Evolutionary conservation across 306 rosid species (phyloP).

Genomic region (Rosa rugosa): DNA sequence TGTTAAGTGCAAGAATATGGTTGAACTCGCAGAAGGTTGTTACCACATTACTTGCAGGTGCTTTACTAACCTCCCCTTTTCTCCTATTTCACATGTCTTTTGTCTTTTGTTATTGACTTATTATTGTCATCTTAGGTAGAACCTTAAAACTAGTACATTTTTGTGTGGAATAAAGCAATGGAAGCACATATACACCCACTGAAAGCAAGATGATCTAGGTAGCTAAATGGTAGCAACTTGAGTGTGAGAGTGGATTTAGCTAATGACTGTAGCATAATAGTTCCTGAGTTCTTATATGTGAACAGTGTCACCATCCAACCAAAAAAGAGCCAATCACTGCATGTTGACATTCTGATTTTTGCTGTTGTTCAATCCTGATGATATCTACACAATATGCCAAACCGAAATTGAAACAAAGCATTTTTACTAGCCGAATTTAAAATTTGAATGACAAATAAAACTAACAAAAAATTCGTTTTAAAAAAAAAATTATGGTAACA

Average conservation of each 20-base stretch:
- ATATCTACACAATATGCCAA: neutral
- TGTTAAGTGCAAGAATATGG: slow-evolving; percentile 68
- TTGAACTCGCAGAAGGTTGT: slow-evolving; percentile 88
- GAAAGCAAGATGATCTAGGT: neutral
- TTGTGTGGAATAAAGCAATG: neutral
- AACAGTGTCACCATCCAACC: neutral
- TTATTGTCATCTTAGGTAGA: neutral
- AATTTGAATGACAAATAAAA: too few species aligned
- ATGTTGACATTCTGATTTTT: neutral
- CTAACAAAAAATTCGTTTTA: too few species aligned
- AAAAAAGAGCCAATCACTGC: neutral
- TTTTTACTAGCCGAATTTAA: too few species aligned
- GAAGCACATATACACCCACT: neutral
- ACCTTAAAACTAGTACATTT: neutral
- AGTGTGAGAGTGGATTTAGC: neutral
- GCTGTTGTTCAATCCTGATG: neutral
- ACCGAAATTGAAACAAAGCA: too few species aligned
- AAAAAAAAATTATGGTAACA: too few species aligned
- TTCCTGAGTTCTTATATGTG: neutral
- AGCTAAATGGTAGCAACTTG: neutral
- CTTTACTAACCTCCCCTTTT: slow-evolving; percentile 9
- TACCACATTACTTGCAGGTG: slow-evolving; percentile 94
- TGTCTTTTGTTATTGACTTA: neutral
- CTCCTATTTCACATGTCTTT: neutral
- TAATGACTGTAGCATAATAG: neutral